phyloP scores from a whole-genome alignment of 768 basidiomycete genomes.

The Boletus pseudo-olivaceus region DNA sequence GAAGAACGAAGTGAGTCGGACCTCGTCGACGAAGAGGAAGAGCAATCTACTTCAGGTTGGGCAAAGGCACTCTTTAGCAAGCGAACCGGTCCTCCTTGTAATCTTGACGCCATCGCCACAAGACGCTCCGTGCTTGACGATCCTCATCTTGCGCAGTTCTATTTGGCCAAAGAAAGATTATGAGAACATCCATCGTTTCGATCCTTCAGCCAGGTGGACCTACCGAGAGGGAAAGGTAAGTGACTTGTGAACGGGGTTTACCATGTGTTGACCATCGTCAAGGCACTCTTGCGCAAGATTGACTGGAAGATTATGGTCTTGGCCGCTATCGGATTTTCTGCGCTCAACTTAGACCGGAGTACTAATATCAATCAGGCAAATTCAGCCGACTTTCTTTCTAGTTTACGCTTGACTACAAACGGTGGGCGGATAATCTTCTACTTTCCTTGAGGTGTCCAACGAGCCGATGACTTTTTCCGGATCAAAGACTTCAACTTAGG shows the following conservation, averaged over 20 bases:
- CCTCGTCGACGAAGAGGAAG: constrained; percentile 8
- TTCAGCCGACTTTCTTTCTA: no score
- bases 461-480: no score
- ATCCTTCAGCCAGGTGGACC: constrained; percentile 58
- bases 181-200: constrained; percentile 48
- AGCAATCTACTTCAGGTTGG: background rate
- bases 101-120: constrained; percentile 44
- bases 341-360: constrained; percentile 48
- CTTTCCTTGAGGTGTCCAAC: no score
- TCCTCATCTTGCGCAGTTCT: constrained; percentile 30
- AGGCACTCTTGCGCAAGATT: constrained; percentile 51
- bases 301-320: constrained; percentile 58
- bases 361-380: constrained; percentile 44
- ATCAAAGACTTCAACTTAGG: no score
- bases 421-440: no score
- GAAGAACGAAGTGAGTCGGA: background rate
- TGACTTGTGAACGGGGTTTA: no score
- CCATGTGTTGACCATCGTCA: background rate
- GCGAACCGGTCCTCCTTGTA: background rate
- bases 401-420: no score
- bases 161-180: constrained; percentile 47
- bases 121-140: constrained; percentile 52
- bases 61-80: background rate
- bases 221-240: constrained; percentile 43
- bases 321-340: constrained; percentile 55